Evolutionary conservation across 163 green algal genomes (phyloP).

Genomic region (Scenedesmus sp.): DNA sequence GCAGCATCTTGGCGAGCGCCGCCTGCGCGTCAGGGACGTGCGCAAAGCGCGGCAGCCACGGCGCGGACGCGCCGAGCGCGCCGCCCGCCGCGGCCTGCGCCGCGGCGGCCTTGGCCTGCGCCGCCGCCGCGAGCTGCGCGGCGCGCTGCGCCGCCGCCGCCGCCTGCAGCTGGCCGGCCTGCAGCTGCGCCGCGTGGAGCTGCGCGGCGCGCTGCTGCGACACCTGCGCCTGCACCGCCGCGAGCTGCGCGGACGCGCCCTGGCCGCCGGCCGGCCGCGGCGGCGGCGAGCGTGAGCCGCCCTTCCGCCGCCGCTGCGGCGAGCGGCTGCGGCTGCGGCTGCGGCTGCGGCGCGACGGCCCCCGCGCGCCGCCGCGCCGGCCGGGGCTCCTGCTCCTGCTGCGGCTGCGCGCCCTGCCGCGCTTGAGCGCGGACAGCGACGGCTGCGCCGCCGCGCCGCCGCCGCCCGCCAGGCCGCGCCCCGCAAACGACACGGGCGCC

Average conservation of each 20-base stretch:
- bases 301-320: background rate
- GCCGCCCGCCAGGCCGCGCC: background rate
- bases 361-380: background rate
- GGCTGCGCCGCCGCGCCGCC: background rate
- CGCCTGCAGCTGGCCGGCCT: background rate
- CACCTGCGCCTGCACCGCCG: background rate
- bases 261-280: too few relatives aligned
- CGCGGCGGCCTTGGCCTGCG: too few relatives aligned
- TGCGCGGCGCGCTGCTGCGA: background rate
- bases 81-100: too few relatives aligned
- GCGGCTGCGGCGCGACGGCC: background rate
- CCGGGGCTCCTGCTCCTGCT: background rate
- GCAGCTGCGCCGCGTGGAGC: too few relatives aligned
- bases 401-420: background rate
- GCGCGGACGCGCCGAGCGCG: background rate
- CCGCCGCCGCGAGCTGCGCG: too few relatives aligned
- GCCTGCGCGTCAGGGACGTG: conserved; percentile 2
- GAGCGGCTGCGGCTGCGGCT: conserved; percentile 14
- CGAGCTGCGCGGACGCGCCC: too few relatives aligned
- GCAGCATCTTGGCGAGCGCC: background rate
- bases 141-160: too few relatives aligned
- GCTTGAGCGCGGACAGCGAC: background rate
- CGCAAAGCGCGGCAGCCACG: conserved; percentile 9
- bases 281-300: background rate
- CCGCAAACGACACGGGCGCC: conserved; percentile 14